A percentile compares a stretch with the other conserved stretches of the same genome.
phyloP scores from a whole-genome alignment of 495 filamentous ascomycete species.

The Penicillium bovifimosum region DNA sequence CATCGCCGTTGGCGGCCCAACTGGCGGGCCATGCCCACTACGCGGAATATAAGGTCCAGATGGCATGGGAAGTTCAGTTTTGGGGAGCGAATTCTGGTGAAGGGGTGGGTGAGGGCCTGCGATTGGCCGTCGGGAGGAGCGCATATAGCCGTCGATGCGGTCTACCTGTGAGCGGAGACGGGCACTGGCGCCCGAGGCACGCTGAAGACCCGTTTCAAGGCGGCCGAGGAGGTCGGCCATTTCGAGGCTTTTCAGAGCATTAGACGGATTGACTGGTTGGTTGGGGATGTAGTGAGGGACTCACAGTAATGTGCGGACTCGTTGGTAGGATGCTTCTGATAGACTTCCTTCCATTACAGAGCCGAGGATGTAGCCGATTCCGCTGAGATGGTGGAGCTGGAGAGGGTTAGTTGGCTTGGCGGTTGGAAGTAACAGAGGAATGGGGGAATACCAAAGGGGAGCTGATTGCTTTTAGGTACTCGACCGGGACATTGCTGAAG shows the following conservation, averaged over 20 bases:
- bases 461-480: conserved; percentile 44
- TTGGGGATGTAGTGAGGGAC: neutral
- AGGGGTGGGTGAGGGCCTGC: neutral
- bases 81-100: conserved; percentile 1
- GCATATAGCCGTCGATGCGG: conserved; percentile 46
- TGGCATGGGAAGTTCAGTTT: conserved; percentile 13
- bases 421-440: neutral
- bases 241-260: conserved; percentile 23
- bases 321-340: conserved; percentile 40
- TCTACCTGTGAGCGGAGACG: conserved; percentile 40
- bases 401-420: neutral
- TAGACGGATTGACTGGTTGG: neutral
- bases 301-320: conserved; percentile 40
- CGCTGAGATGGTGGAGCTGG: conserved; percentile 43
- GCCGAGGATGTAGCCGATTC: conserved; percentile 45
- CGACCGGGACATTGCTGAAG: conserved; percentile 40
- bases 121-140: conserved; percentile 16
- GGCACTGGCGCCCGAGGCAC: conserved; percentile 34
- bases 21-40: neutral
- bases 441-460: conserved; percentile 34
- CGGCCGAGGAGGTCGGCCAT: conserved; percentile 46
- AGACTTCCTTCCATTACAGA: conserved; percentile 46
- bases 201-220: conserved; percentile 39
- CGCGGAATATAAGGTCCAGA: conserved; percentile 4
- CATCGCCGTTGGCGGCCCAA: conserved; percentile 10